A percentile compares a stretch with the other conserved stretches of the same genome.
Conservation (phyloP, 805 yeast genomes). For the Starmerella bacillaris region DNA sequence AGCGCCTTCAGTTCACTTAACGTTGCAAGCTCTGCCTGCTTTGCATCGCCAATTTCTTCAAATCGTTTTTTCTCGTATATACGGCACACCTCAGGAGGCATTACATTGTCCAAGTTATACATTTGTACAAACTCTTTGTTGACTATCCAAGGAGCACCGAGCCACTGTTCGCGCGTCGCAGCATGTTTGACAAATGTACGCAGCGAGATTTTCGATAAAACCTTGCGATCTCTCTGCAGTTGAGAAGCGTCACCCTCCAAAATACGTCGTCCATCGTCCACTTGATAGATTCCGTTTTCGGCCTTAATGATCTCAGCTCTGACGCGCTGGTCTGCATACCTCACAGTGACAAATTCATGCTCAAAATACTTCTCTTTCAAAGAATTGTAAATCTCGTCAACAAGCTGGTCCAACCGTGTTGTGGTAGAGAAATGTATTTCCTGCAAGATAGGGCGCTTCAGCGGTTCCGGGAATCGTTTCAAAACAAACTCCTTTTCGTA, state of each 20-base stretch:
- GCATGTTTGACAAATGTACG: slow-evolving; percentile 74
- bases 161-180: slow-evolving; percentile 56
- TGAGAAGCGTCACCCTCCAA: slow-evolving; percentile 23
- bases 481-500: slow-evolving; percentile 39
- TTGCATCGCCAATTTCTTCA: background rate
- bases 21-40: background rate
- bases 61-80: slow-evolving; percentile 2
- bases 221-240: slow-evolving; percentile 63
- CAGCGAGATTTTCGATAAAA: slow-evolving; percentile 77
- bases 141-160: slow-evolving; percentile 94
- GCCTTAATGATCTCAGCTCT: slow-evolving; percentile 35
- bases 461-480: slow-evolving; percentile 69
- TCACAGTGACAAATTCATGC: slow-evolving; percentile 64
- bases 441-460: slow-evolving; percentile 80
- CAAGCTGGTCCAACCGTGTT: slow-evolving; percentile 68
- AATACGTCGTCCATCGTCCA: slow-evolving; percentile 7
- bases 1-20: background rate
- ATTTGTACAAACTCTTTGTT: slow-evolving; percentile 54
- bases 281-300: slow-evolving; percentile 7
- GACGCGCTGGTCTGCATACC: slow-evolving; percentile 27
- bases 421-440: slow-evolving; percentile 64
- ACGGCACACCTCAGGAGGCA: slow-evolving; percentile 9
- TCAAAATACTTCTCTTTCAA: slow-evolving; percentile 79
- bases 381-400: slow-evolving; percentile 63
- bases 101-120: slow-evolving; percentile 33